A percentile compares a stretch with the other conserved stretches of the same genome.
phyloP scores from a whole-genome alignment of 768 basidiomycete species.

The Holtermannia corniformis region DNA sequence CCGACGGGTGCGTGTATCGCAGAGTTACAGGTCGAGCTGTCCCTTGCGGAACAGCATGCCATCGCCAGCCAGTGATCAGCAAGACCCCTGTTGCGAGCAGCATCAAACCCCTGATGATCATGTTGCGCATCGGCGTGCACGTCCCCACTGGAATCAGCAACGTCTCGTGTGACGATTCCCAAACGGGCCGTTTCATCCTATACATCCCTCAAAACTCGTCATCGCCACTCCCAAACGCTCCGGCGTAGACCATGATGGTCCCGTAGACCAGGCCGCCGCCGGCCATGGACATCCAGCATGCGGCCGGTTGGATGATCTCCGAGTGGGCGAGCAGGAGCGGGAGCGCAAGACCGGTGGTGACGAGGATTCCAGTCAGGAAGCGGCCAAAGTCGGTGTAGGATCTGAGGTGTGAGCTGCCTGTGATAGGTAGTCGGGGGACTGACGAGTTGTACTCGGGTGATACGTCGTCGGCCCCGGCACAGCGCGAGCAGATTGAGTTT shows the following conservation, averaged over 20 bases:
- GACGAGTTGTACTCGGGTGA: constrained; percentile 56
- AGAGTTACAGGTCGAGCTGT: too few species aligned
- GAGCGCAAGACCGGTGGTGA: constrained; percentile 77
- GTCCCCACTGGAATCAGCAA: too few species aligned
- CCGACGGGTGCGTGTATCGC: too few species aligned
- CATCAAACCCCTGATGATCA: too few species aligned
- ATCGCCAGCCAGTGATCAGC: too few species aligned
- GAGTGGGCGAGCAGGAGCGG: constrained; percentile 89
- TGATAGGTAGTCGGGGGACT: background rate
- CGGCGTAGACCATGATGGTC: constrained; percentile 69
- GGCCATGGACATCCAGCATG: constrained; percentile 87
- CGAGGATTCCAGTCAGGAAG: constrained; percentile 81
- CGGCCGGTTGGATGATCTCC: constrained; percentile 68
- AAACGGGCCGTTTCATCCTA: background rate
- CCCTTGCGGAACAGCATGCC: too few species aligned
- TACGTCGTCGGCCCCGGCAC: constrained; percentile 74
- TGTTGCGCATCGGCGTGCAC: too few species aligned
- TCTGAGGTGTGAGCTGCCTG: constrained; percentile 2
- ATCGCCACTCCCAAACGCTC: constrained; percentile 36
- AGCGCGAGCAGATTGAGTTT: constrained; percentile 88
- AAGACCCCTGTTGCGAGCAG: too few species aligned
- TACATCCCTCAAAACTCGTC: constrained; percentile 23
- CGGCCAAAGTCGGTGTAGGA: constrained; percentile 72
- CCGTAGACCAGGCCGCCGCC: constrained; percentile 90
- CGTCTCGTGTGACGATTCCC: background rate